Evolutionary conservation across 2,329 filamentous ascomycete genomes (phyloP), one percentile per base, ranked within the genome.

Genomic region (Alternaria ventricosa): DNA sequence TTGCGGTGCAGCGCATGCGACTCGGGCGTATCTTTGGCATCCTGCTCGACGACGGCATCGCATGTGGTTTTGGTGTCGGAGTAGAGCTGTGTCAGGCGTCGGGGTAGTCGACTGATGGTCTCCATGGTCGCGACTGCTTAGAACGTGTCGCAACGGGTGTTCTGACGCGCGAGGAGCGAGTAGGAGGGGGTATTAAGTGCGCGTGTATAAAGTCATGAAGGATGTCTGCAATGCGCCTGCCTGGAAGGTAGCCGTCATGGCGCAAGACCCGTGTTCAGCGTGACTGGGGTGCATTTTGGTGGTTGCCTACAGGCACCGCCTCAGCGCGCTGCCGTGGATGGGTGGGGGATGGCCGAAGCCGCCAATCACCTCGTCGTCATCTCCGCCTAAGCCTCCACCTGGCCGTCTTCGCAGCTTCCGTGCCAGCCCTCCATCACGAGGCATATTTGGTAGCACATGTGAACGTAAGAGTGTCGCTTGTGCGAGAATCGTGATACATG

Each of bases 61-160:
- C 88, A 91, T 25, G 90, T 92, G 71, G 89, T 91, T 77, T 94
- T 94, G 61, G 91, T 93, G 82, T 94, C 92, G 25, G 91, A 91
- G 78, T 94, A 94, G 61, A 94, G 87, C 72, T 91, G 75, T 8
- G 78, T 78, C 28, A 79, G 63, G 58, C 88, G 86, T 47, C 77
- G 76, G 18, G 75, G 75, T 13, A 79, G 71, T 64, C 74, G 72
- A 68, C 74, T 76, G 60, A 80, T 74, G 25, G 78, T 76, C 66
- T 79, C 76, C 78, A 80, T 80, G 58, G 54, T 71, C 41, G 61
- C 49, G 13, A 62, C 43, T 41, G 55, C 55, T 23, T 12, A 5
- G 9, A 12, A 15, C 46, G 36, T 23, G 63, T 55, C 60, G 60
- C 60, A 56, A 57, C 43, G 53, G 54, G 56, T 55, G 25, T 53